Base-by-base conservation (phyloP, 2,329 filamentous ascomycete genomes). In the Aspergillus uvarum region DNA sequence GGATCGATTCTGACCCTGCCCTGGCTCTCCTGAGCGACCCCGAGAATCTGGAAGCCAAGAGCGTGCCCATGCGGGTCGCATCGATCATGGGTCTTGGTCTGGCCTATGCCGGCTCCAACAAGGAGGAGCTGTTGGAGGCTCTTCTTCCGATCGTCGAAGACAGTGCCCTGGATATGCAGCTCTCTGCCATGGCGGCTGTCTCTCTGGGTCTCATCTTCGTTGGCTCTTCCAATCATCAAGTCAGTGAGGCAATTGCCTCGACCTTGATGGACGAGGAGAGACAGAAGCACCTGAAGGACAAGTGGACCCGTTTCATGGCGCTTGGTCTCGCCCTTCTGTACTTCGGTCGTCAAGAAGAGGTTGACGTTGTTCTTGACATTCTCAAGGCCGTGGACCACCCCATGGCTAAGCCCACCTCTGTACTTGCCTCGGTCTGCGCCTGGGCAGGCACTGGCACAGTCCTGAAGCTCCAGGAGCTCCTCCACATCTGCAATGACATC, bases 381-480 rank as follows among this genome's bases (percentile, higher is more conserved):
- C 84, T 99, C 58, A 99, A 98, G 82, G 95, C 91, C 26, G 92
- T 98, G 56, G 93, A 98, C 65, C 94, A 98, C 74, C 94, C 95
- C 24, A 96, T 97, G 88, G 91, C 93, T 21, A 95, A 95, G 78
- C 91, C 95, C n/a, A 96, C 94, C 1, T 90, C 91, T 1, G 91
- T 98, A 5, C 85, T 99, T 62, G 92, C 93, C 16, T 94, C 96
- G 72, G 96, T 98, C 58, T 99, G 96, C 73, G 95, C 95, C 4
- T 99, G 94, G 92, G 95, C 95, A 53, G 95, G 95, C 59, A 99
- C 96, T 50, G 95, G 96, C 64, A 94, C 95, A 8, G 95, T 99
- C 59, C 82, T 99, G 67, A 99, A 99, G 83, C 87, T 99, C 58
- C 95, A 99, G 77, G 93, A 98, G 77, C 86, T 99, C 62, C 86